Evolutionary conservation across 1,284 basidiomycete species (phyloP).

Genomic region (Ustilago hordei): DNA sequence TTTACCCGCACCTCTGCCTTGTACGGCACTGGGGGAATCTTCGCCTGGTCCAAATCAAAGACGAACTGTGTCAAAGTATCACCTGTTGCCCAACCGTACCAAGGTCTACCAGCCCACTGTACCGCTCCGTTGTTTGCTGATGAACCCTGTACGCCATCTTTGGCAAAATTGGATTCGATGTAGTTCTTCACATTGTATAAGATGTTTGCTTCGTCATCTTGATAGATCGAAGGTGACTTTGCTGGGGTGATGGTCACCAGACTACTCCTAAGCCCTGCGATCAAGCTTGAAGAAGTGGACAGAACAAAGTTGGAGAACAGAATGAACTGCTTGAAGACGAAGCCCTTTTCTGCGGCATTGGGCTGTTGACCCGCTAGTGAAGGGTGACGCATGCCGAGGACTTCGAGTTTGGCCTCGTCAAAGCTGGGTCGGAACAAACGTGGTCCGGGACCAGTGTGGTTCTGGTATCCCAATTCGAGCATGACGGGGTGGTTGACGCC

Average conservation of each 20-base stretch:
- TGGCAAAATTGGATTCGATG: slow-evolving; percentile 37
- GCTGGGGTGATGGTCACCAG: slow-evolving; percentile 29
- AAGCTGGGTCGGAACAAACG: slow-evolving; percentile 44
- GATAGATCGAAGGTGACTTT: slow-evolving; percentile 41
- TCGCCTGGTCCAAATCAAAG: slow-evolving; percentile 24
- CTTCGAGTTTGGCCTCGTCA: slow-evolving; percentile 52
- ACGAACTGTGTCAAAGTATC: slow-evolving; percentile 45
- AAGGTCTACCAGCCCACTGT: slow-evolving; percentile 39
- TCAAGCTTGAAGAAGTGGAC: slow-evolving; percentile 30
- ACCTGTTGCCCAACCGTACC: slow-evolving; percentile 46
- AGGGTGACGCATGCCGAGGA: slow-evolving; percentile 46
- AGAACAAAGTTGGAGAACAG: slow-evolving; percentile 41
- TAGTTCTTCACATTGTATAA: slow-evolving; percentile 47
- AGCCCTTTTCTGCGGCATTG: slow-evolving; percentile 30
- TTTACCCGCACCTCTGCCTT: slow-evolving; percentile 27
- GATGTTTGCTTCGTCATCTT: slow-evolving; percentile 22
- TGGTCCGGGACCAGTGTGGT: slow-evolving; percentile 47
- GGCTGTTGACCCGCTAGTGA: slow-evolving; percentile 31
- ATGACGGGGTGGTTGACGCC: slow-evolving; percentile 40
- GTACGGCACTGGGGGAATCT: slow-evolving; percentile 41
- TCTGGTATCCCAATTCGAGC: slow-evolving; percentile 51
- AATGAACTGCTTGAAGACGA: slow-evolving; percentile 48
- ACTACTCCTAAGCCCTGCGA: slow-evolving; percentile 43
- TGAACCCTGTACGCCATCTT: slow-evolving; percentile 18
- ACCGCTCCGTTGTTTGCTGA: slow-evolving; percentile 29